A percentile compares a stretch with the other conserved stretches of the same genome.
Conservation (phyloP, 495 filamentous ascomycete species). For the Cercophora samala region DNA sequence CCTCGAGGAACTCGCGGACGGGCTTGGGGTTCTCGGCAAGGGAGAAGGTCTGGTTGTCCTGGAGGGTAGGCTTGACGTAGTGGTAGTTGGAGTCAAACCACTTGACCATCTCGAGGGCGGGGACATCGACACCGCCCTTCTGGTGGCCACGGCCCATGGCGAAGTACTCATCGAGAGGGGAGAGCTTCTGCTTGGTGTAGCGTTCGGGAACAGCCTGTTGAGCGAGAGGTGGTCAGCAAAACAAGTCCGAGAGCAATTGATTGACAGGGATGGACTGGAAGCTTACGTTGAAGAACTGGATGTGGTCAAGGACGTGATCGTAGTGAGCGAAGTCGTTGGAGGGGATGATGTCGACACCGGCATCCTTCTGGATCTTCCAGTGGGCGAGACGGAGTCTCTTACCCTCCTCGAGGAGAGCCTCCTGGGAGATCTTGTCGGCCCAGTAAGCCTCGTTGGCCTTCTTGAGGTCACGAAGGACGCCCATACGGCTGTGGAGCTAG, state of each 20-base stretch:
- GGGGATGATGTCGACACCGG: slow-evolving; percentile 93
- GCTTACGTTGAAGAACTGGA: slow-evolving; percentile 94
- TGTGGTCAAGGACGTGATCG: slow-evolving; percentile 97
- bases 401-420: slow-evolving; percentile 84
- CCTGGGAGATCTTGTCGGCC: slow-evolving; percentile 86
- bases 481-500: slow-evolving; percentile 64
- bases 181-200: slow-evolving; percentile 80
- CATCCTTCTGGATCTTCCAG: slow-evolving; percentile 99
- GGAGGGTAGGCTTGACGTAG: slow-evolving; percentile 98
- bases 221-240: slow-evolving; percentile 7
- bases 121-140: slow-evolving; percentile 88
- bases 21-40: slow-evolving; percentile 85
- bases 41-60: slow-evolving; percentile 93
- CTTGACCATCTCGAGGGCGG: slow-evolving; percentile 97
- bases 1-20: slow-evolving; percentile 89
- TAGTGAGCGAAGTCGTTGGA: slow-evolving; percentile 99
- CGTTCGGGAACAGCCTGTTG: slow-evolving; percentile 78
- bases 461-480: slow-evolving; percentile 97
- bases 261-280: neutral
- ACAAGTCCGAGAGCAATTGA: slow-evolving; percentile 3
- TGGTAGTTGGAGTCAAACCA: slow-evolving; percentile 99
- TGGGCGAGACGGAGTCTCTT: slow-evolving; percentile 93
- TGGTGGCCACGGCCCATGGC: slow-evolving; percentile 99
- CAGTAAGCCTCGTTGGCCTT: slow-evolving; percentile 99
- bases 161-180: slow-evolving; percentile 93